Base-by-base conservation (phyloP, 2,329 filamentous ascomycete genomes). In the Claviceps arundinis region DNA sequence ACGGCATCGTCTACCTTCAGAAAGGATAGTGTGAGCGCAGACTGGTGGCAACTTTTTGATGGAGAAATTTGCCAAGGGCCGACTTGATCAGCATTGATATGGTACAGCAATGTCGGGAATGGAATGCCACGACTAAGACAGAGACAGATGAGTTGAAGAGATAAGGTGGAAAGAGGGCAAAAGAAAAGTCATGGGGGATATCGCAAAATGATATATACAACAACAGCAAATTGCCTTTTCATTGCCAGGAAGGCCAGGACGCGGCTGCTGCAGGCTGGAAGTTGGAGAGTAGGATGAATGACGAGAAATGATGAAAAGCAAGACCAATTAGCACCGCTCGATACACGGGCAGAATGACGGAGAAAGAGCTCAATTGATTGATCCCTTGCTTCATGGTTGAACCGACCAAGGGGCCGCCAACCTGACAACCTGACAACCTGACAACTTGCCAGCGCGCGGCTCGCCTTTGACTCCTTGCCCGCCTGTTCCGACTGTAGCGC, bases 131-230 rank as follows among this genome's bases (percentile, higher is more conserved):
- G 40, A 34, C 9, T 11, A 42, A 14, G 40, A 22, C 38, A 2
- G 38, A 14, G 38, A 14, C 37, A 16, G 47, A 16, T 16, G n/a
- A 13, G 17, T 22, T 37, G 13, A 24, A 26, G n/a, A 24, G 24
- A 37, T 17, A 44, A 53, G 34, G 13, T 42, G n/a, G 45, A 37
- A 8, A 50, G 4, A 26, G 26, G 34, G 45, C 40, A 41, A 19
- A n/a, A 49, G 17, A 40, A 34, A n/a, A 16, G 2, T 16, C 9
- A 34, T 34, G n/a, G 44, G 48, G 30, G 44, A 53, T 3, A 19
- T 6, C n/a, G 30, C 5, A 44, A 50, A 47, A 50, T 47, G 40
- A 53, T 50, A 52, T 52, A 50, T 37, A 40, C 48, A 30, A n/a
- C 24, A 37, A 26, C 43, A n/a, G 48, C 47, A 19, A 42, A 49